Conservation (phyloP, 768 basidiomycete species). For the Suillus subaureus region DNA sequence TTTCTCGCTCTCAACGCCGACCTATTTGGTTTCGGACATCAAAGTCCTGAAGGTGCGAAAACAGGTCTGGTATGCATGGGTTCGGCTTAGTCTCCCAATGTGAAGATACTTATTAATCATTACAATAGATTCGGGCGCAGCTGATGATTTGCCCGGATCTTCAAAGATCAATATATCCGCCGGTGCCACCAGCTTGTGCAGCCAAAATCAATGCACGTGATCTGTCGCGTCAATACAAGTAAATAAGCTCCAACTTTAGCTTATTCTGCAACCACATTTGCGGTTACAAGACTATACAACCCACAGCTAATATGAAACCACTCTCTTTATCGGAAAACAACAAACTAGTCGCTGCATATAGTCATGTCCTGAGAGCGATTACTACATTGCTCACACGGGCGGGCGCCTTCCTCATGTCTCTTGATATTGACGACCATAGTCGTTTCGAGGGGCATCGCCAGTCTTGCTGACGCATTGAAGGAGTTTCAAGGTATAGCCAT, state of each 20-base stretch:
- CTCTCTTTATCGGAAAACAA: background rate
- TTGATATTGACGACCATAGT: background rate
- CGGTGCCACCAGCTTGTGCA: too few relatives aligned
- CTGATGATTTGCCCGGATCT: too few relatives aligned
- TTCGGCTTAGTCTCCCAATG: background rate
- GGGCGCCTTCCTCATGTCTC: background rate
- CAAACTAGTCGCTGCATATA: constrained; percentile 3
- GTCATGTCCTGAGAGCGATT: background rate
- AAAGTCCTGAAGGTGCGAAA: background rate
- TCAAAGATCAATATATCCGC: too few relatives aligned
- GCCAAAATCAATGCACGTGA: constrained; percentile 6
- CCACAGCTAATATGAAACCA: background rate
- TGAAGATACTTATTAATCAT: too few relatives aligned
- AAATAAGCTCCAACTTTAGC: background rate
- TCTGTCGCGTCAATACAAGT: constrained; percentile 2
- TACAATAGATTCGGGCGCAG: background rate
- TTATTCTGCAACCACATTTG: background rate
- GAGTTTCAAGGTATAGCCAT: background rate
- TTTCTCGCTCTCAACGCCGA: too few relatives aligned
- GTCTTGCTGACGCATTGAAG: background rate
- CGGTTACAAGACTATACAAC: background rate
- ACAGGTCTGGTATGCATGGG: background rate
- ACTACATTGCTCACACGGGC: background rate
- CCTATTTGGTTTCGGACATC: background rate
- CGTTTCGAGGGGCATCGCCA: constrained; percentile 1